Conservation (phyloP, 108 stramenopile genomes). For the Ochromonas danica region DNA sequence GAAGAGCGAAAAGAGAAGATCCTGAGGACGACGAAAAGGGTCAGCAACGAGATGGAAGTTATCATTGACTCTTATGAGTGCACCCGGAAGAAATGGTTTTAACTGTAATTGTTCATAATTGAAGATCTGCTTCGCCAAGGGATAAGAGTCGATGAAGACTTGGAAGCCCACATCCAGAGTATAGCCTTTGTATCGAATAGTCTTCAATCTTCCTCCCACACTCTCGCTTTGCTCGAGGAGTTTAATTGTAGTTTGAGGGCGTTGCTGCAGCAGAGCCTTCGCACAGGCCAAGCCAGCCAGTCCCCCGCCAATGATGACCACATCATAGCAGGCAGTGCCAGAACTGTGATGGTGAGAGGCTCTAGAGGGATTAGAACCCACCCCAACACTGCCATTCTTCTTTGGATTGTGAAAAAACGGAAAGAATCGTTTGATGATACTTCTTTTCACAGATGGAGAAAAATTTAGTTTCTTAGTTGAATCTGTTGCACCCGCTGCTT, state of each 20-base stretch:
- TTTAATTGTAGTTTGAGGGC: background rate
- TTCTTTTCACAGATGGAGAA: too few relatives aligned
- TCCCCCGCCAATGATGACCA: conserved; percentile 50
- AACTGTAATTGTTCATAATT: conserved; percentile 47
- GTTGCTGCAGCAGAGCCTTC: background rate
- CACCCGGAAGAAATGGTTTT: conserved; percentile 46
- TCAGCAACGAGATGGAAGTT: conserved; percentile 50
- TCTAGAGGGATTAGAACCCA: too few relatives aligned
- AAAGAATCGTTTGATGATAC: too few relatives aligned
- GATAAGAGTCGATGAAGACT: conserved; percentile 54
- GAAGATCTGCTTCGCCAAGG: conserved; percentile 43
- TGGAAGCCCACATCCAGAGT: conserved; percentile 54
- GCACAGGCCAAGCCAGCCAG: conserved; percentile 52
- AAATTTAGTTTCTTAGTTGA: too few relatives aligned
- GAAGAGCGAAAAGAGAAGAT: background rate
- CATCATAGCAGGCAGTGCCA: too few relatives aligned
- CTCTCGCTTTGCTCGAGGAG: conserved; percentile 31
- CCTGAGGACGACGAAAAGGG: conserved; percentile 46
- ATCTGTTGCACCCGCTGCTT: too few relatives aligned
- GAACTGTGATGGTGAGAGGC: too few relatives aligned
- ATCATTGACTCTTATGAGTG: conserved; percentile 40
- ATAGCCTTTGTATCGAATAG: conserved; percentile 50
- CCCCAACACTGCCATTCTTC: too few relatives aligned
- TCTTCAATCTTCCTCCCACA: conserved; percentile 40
- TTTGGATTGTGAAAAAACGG: too few relatives aligned